phyloP scores from a whole-genome alignment of 2,329 filamentous ascomycete species.

The Fusarium begoniae region DNA sequence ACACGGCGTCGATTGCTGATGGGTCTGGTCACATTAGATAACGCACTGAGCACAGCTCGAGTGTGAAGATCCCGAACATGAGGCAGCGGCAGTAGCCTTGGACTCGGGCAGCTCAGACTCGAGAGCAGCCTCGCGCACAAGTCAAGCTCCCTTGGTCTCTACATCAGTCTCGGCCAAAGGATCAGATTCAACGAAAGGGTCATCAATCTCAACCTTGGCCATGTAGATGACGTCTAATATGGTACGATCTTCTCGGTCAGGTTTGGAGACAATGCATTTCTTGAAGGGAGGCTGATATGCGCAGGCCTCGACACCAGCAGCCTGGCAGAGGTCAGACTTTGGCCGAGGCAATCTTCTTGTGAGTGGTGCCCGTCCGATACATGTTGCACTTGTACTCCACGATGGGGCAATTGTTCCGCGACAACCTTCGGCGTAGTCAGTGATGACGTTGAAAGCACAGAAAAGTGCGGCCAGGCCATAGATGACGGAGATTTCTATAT shows the following conservation, averaged over 20 bases:
- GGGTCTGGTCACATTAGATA: not conserved
- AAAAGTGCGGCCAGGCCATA: not conserved
- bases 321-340: not conserved
- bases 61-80: not conserved
- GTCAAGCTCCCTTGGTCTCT: not conserved
- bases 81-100: not conserved
- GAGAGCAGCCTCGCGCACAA: not conserved
- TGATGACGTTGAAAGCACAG: not conserved
- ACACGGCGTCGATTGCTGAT: too few species aligned
- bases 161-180: not conserved
- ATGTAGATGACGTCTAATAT: not conserved
- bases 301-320: not conserved
- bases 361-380: not conserved
- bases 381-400: not conserved
- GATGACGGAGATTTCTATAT: not conserved
- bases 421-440: not conserved
- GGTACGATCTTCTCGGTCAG: not conserved
- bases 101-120: not conserved
- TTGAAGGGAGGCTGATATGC: not conserved
- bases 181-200: not conserved
- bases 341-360: not conserved
- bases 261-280: not conserved
- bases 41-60: not conserved
- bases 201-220: not conserved
- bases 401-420: not conserved